Conservation (phyloP, 345 rosid species). For the Eucalyptus brandiana region DNA sequence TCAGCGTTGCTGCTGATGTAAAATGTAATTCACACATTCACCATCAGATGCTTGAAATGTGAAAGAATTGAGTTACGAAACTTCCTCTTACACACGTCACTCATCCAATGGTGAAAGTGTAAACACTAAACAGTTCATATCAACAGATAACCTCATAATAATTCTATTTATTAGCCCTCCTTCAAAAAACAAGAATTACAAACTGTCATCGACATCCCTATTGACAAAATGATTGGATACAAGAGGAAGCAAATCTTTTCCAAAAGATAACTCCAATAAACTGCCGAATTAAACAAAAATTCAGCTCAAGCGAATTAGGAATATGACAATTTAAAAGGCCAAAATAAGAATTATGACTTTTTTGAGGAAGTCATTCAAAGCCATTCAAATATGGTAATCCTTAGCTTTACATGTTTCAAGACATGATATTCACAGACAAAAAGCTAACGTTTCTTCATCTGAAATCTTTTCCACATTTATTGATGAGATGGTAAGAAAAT, state of each 20-base stretch:
- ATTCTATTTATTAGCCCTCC: not conserved
- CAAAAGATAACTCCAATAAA: not conserved
- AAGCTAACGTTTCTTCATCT: not conserved
- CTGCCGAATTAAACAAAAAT: not conserved
- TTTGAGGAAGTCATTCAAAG: not conserved
- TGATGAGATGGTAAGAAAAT: not conserved
- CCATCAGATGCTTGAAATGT: not conserved
- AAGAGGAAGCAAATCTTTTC: not conserved
- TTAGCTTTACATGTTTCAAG: not conserved
- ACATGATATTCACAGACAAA: not conserved
- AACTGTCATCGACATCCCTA: not conserved
- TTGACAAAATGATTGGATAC: not conserved
- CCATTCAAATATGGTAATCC: not conserved
- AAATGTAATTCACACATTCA: not conserved
- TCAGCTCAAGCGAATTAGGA: not conserved
- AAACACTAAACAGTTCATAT: not conserved
- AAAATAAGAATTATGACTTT: not conserved
- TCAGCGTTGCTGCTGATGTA: not conserved
- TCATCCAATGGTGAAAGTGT: not conserved
- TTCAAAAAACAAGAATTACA: not conserved
- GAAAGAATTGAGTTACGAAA: not conserved
- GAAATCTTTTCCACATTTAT: not conserved
- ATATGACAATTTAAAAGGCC: not conserved
- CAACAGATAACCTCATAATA: not conserved
- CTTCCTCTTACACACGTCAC: not conserved